These are phyloP conservation scores for Fonticula alba DNA, from an alignment of 78 protist species.

Conservation along the genomic window DNA sequence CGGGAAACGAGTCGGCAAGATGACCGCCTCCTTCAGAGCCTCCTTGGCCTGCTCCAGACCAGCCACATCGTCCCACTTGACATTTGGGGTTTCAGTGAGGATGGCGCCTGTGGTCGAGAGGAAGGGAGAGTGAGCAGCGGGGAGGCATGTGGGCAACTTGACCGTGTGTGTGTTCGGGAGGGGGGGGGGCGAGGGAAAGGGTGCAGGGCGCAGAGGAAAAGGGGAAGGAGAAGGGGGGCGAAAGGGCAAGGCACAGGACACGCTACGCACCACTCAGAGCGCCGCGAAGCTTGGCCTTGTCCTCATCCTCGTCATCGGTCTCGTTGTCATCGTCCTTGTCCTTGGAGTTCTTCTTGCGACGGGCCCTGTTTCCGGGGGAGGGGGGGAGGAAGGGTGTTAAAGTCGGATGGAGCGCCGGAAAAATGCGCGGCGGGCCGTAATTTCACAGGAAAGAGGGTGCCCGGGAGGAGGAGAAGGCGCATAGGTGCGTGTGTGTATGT, in stretches of 20 bases:
- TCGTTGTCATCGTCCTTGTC: conserved; percentile 14
- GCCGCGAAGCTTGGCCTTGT: conserved; percentile 4
- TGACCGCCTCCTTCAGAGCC: conserved; percentile 83
- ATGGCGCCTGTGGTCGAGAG: conserved; percentile 52
- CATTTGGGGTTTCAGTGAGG: conserved; percentile 84
- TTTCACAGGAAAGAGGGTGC: neutral
- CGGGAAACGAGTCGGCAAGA: conserved; percentile 89
- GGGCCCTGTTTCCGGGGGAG: neutral
- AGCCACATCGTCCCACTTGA: conserved; percentile 88
- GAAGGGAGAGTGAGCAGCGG: neutral
- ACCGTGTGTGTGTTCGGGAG: neutral
- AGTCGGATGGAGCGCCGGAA: too few relatives aligned
- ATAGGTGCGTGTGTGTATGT: neutral
- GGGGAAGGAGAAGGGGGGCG: neutral
- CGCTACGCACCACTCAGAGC: neutral
- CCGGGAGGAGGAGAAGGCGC: conserved; percentile 4
- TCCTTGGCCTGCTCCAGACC: conserved; percentile 90
- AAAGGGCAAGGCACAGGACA: neutral
- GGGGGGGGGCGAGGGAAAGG: neutral
- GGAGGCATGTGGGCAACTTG: neutral
- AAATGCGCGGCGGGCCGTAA: neutral
- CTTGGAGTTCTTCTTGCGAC: neutral
- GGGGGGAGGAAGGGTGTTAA: neutral
- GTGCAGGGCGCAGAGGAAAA: neutral
- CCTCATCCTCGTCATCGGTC: conserved; percentile 38